Conservation (phyloP, 23 red algal genomes). For the Cyanidiococcus yangmingshanensis region DNA sequence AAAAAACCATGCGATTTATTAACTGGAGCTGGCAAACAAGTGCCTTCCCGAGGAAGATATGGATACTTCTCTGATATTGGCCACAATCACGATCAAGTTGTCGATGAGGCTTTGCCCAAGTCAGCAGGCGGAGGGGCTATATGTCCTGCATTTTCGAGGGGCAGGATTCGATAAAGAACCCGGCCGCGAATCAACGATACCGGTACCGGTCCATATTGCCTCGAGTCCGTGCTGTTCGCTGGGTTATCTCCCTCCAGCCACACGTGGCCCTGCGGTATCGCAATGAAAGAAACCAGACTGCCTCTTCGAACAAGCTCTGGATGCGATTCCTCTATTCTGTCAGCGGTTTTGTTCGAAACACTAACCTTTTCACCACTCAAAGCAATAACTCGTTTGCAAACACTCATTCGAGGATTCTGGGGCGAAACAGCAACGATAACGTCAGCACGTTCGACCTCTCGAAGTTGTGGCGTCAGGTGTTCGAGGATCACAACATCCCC, state of each 20-base stretch:
- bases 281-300: not conserved
- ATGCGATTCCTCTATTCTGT: not conserved
- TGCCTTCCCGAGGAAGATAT: too few species aligned
- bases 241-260: conserved; percentile 17
- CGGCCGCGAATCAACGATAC: conserved; percentile 8
- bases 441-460: not conserved
- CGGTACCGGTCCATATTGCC: conserved; percentile 10
- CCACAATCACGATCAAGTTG: too few species aligned
- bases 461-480: conserved; percentile 6
- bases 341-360: not conserved
- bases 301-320: not conserved
- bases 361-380: conserved; percentile 20
- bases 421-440: conserved; percentile 19
- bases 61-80: too few species aligned
- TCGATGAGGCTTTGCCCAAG: too few species aligned
- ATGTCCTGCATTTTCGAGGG: not conserved
- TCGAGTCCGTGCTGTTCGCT: conserved; percentile 1
- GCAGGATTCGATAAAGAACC: not conserved
- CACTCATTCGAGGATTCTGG: not conserved
- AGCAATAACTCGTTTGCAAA: conserved; percentile 24
- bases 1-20: too few species aligned
- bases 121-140: too few species aligned
- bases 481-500: conserved; percentile 27
- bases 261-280: not conserved
- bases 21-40: too few species aligned